Conservation (phyloP, 768 basidiomycete species). For the Pulveroboletus ravenelii region DNA sequence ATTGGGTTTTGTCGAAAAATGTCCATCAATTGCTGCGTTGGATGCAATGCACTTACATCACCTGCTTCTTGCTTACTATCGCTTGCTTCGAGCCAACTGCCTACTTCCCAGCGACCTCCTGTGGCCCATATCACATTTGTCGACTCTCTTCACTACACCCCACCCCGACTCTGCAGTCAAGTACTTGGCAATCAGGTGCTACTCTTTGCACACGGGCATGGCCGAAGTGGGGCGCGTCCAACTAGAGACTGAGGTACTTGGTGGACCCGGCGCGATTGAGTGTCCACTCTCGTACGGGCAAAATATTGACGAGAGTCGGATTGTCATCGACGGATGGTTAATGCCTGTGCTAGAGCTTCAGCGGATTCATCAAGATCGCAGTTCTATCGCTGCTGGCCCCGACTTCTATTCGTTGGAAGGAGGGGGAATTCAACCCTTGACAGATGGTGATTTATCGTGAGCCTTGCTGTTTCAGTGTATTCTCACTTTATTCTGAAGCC, state of each 20-base stretch:
- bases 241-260: constrained; percentile 58
- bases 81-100: constrained; percentile 71
- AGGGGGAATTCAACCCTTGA: constrained; percentile 33
- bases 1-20: constrained; percentile 40
- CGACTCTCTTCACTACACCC: constrained; percentile 41
- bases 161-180: constrained; percentile 62
- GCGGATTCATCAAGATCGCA: constrained; percentile 51
- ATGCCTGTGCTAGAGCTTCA: constrained; percentile 65
- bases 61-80: constrained; percentile 74
- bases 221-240: constrained; percentile 68
- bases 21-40: constrained; percentile 27
- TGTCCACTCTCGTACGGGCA: constrained; percentile 57
- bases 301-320: constrained; percentile 41
- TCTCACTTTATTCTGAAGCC: constrained; percentile 10
- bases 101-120: constrained; percentile 54
- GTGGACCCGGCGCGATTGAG: constrained; percentile 54
- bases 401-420: constrained; percentile 45
- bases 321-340: constrained; percentile 73
- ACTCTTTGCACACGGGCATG: constrained; percentile 73
- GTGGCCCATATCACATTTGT: constrained; percentile 53
- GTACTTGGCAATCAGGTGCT: constrained; percentile 72
- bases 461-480: constrained; percentile 9
- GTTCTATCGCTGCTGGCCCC: constrained; percentile 38
- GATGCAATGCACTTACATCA: constrained; percentile 54
- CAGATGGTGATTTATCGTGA: constrained; percentile 53